These are phyloP conservation scores for Penicillium sp. DNA, from an alignment of 2,329 filamentous ascomycete genomes.

Conservation along the genomic window DNA sequence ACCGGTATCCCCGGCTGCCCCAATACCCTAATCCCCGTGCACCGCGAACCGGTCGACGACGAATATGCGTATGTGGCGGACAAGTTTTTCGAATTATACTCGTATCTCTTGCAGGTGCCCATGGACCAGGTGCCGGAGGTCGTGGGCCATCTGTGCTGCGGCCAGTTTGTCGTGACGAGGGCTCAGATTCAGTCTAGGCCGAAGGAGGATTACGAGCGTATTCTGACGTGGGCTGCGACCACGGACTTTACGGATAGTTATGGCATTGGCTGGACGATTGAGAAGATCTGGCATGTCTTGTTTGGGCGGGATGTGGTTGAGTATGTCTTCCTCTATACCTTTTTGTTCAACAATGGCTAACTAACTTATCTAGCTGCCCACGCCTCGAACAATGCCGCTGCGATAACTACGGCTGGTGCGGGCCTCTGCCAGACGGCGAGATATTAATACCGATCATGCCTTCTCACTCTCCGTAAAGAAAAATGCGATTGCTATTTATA, in stretches of 20 bases:
- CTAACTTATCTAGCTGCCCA: conserved; percentile 20
- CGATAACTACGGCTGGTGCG: conserved; percentile 29
- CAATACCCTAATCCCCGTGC: conserved; percentile 32
- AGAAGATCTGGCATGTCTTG: conserved; percentile 32
- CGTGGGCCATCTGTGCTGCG: conserved; percentile 32
- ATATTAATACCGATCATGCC: conserved; percentile 14
- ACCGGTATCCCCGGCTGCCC: conserved; percentile 35
- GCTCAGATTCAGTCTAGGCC: conserved; percentile 27
- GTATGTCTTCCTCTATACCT: conserved; percentile 15
- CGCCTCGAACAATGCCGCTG: conserved; percentile 28
- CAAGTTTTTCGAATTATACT: conserved; percentile 13
- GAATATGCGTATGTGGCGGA: conserved; percentile 12
- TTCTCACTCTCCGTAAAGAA: not conserved
- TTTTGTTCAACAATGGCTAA: not conserved
- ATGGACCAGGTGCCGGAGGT: conserved; percentile 22
- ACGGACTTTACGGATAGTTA: conserved; percentile 28
- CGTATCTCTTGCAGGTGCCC: conserved; percentile 11
- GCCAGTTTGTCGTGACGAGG: conserved; percentile 32
- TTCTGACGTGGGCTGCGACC: conserved; percentile 29
- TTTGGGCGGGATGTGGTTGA: conserved; percentile 27
- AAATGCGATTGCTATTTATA: not conserved
- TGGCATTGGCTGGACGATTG: conserved; percentile 28
- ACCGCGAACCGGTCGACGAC: conserved; percentile 24
- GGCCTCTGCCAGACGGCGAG: conserved; percentile 25
- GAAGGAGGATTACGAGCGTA: conserved; percentile 28